Base-by-base conservation (phyloP, 768 basidiomycete species). In the Rhizopogon sp. region DNA sequence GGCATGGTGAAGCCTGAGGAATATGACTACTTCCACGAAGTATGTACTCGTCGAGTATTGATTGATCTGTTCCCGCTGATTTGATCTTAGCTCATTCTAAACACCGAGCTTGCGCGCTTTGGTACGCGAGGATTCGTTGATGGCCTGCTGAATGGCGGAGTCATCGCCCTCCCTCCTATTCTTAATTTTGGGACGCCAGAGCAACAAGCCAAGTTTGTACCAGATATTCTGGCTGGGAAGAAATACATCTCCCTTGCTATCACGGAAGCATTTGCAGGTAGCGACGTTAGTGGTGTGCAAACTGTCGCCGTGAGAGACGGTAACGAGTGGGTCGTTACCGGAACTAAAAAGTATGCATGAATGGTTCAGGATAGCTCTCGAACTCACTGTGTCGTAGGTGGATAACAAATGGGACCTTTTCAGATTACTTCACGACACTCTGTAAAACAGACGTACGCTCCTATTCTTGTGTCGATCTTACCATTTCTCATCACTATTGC, bases 11-110 rank as follows among this genome's bases (percentile, higher is more conserved):
- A 81, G 50, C 84, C 88, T 4, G 90, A 91, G 64, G 87, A 94
- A 60, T 98, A 89, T 62, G 91, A 97, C 69, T 94, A 95, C 65
- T 98, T 98, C 78, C 88, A 97, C 64, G 95, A 92, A 76, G 88
- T 86, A 54, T 10, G 62, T n/a, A 3, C 39, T 16, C 22, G 59
- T 40, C n/a, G 13, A 49, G 9, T 16, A 25, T 14, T 25, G 9
- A 10, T 2, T 44, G 33, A 33, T 25, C 25, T 13, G 39, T 35
- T 13, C 20, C 33, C 16, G 46, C 55, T 55, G 49, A 60, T 22
- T n/a, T 41, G 33, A 20, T 39, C 49, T 35, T 57, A 90, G 88
- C 76, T 85, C 43, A 89, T 92, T 56, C 77, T 92, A 54, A 84
- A 90, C 59, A 81, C 85, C 40, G 96, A 98, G 69, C 74, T 97